A percentile compares a stretch with the other conserved stretches of the same genome.
Conservation (phyloP, 2,329 filamentous ascomycete genomes). For the Colletotrichum tropicale region DNA sequence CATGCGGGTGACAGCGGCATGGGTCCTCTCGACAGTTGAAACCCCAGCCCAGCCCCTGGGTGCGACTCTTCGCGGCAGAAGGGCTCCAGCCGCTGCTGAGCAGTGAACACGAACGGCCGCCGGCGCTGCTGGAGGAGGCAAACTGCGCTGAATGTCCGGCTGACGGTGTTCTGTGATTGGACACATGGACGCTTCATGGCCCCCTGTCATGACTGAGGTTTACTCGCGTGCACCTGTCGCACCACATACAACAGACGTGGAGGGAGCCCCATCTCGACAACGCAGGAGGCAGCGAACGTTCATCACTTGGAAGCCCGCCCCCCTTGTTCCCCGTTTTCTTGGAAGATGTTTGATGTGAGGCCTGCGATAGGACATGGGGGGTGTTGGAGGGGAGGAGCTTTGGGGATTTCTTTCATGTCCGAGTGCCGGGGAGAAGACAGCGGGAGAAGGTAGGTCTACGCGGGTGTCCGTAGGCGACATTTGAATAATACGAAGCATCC, state of each 20-base stretch:
- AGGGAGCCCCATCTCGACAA: neutral
- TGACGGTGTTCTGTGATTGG: neutral
- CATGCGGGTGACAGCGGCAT: constrained; percentile 5
- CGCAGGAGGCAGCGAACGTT: neutral
- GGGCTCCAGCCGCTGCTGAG: neutral
- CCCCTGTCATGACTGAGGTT: neutral
- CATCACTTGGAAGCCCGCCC: neutral
- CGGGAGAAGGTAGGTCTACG: neutral
- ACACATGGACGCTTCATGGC: neutral
- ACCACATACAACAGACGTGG: neutral
- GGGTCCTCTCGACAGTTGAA: neutral
- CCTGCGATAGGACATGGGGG: neutral
- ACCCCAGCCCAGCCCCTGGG: neutral
- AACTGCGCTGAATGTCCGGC: neutral
- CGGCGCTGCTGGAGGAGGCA: neutral
- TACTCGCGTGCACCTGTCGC: neutral
- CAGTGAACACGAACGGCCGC: neutral
- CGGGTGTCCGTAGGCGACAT: neutral
- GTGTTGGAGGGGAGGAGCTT: neutral
- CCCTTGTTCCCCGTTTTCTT: neutral
- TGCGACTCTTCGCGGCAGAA: neutral
- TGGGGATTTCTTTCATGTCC: neutral
- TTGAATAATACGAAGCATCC: neutral
- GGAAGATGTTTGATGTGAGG: constrained; percentile 14
- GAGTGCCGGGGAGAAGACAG: neutral